Evolutionary conservation across 768 basidiomycete genomes (phyloP), one percentile per base, ranked within the genome.

Genomic region (Amylocystis lapponica): DNA sequence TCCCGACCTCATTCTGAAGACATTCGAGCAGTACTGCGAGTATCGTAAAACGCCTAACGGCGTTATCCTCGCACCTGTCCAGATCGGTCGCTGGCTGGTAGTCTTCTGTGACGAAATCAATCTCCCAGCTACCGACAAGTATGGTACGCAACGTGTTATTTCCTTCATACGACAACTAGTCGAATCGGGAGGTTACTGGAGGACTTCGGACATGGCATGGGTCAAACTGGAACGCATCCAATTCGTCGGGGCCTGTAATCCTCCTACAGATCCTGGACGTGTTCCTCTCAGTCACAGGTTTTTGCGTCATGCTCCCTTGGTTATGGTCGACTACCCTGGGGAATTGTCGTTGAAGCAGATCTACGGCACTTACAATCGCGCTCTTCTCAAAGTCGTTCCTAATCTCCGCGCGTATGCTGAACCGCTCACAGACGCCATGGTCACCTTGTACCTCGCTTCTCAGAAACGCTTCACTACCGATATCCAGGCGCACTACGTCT

Each of bases 21-120:
- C 96, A 6, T 98, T 99, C 62, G 96, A 98, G 62, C 96, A 99
- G 66, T 96, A 99, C 59, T 99, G 96, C 68, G 96, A 99, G 66
- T 97, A 95, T 59, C 78, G 94, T 43, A 98, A 98, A 68, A 98
- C 96, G 4, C 92, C 96, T 11, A 98, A 93, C 55, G 96, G 96
- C n/a, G 88, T 96, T 36, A 79, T 97, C 36, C 79, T 99, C 40
- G 84, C 96, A 3, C 96, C 96, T 9, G 67, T 85, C 3, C 93
- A 97, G 57, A 92, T 97, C 49, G 95, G 95, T 21, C 83, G 93
- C 35, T 99, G 96, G 96, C 76, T 99, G 37, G 94, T 99, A 26
- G 86, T 99, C n/a, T 99, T 99, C 70, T 99, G 96, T 62, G 96
- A 99, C 61, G 96, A 99, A 65, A 98, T 99, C 72, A 99, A 99